Base-by-base conservation (phyloP, 2,329 filamentous ascomycete species). In the Fusarium cicatricum region DNA sequence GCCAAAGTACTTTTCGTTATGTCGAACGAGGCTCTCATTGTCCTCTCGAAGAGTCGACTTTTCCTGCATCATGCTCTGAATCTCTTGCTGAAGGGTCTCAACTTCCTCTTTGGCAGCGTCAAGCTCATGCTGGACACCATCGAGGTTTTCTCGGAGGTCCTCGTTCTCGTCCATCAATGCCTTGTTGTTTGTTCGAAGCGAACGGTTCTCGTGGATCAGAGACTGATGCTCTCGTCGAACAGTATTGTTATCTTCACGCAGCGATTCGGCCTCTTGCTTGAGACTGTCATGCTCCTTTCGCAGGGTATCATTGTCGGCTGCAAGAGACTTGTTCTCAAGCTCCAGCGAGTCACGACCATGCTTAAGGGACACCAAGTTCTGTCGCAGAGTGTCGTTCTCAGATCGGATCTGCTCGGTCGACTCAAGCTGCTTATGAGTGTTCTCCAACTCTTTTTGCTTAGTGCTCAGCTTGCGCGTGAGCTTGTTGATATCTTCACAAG, bases 401-500 rank as follows among this genome's bases (percentile, higher is more conserved):
- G 71, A 70, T 16, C 74, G 74, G 26, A 76, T 62, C 50, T 78
- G 74, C 19, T 76, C 72, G 2, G 76, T 75, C 5, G 74, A 73
- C 52, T 78, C 77, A 2, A 79, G 70, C 59, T 76, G 75, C 42
- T 71, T 75, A 28, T 78, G 77, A 1, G 76, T 75, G 14, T 72
- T 75, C 40, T 77, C 75, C 9, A 81, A 61, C 50, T 79, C 77
- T 57, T 75, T 77, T 50, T 78, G 74, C 48, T 74, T 76, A 17
- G 69, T 65, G 44, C 73, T 77, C 14, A 80, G 65, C 62, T 78
- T 78, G 16, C 75, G 71, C 31, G 77, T 79, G 21, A 80, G 74
- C 54, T 80, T 78, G 62, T 79, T 83, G 62, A 84, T 83, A 29
- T 83, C 85, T 40, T 82, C 78, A 34, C 84, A 87, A 5, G 86